These are phyloP conservation scores for Phyllosticta paracitricarpa DNA, from an alignment of 2,329 filamentous ascomycete genomes.

Conservation along the genomic window DNA sequence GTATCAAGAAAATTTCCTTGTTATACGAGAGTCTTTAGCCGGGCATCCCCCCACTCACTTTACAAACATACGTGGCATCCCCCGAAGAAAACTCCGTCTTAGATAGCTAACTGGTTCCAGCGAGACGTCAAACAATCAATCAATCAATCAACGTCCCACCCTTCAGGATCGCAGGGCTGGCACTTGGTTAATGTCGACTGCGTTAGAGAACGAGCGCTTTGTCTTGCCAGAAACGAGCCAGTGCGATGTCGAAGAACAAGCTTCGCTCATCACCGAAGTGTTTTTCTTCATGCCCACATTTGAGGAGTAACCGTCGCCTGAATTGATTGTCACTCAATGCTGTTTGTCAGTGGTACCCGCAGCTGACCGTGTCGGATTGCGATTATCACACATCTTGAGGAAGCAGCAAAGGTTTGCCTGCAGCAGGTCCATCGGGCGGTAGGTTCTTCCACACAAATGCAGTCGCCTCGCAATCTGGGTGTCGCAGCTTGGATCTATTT, in stretches of 20 bases:
- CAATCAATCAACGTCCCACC: too few relatives aligned
- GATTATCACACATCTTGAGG: background rate
- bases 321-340: background rate
- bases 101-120: too few relatives aligned
- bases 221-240: background rate
- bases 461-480: background rate
- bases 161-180: too few relatives aligned
- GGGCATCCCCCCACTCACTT: too few relatives aligned
- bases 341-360: too few relatives aligned
- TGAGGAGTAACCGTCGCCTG: background rate
- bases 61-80: too few relatives aligned
- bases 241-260: background rate
- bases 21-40: too few relatives aligned
- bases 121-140: too few relatives aligned
- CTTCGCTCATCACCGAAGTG: background rate
- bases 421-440: background rate
- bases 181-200: too few relatives aligned
- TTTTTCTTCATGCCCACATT: background rate
- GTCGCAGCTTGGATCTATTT: background rate
- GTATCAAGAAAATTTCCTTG: too few relatives aligned
- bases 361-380: too few relatives aligned
- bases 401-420: background rate
- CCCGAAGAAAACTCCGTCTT: too few relatives aligned
- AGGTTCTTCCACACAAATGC: background rate
- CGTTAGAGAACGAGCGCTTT: background rate